Evolutionary conservation across 2,329 filamentous ascomycete genomes (phyloP).

Genomic region (Lasiodiplodia citricola): DNA sequence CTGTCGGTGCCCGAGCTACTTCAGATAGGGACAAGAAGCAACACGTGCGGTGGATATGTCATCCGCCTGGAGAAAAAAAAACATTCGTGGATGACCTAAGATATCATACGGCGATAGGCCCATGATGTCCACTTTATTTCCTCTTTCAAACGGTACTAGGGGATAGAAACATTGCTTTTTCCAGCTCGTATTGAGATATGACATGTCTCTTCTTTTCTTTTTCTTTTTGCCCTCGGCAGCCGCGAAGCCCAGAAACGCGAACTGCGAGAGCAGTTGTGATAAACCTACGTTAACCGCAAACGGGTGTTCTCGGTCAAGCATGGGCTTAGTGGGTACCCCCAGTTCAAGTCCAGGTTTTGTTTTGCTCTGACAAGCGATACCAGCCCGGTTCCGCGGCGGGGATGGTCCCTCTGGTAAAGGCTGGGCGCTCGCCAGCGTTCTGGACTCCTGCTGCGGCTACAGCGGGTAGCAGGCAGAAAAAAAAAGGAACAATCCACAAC

Average conservation of each 20-base stretch:
- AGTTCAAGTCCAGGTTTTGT: not conserved
- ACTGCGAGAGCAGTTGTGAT: not conserved
- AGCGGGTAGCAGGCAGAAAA: not conserved
- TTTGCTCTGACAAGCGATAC: conserved; percentile 1
- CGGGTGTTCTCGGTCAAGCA: not conserved
- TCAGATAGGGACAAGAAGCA: not conserved
- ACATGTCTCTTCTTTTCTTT: not conserved
- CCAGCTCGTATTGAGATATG: not conserved
- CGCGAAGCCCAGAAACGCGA: not conserved
- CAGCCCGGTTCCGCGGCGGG: conserved; percentile 6
- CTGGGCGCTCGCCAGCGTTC: not conserved
- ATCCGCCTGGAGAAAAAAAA: not conserved
- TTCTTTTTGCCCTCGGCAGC: not conserved
- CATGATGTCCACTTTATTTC: not conserved
- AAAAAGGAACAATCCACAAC: not conserved
- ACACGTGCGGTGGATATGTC: not conserved
- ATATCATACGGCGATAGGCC: not conserved
- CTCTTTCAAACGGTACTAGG: not conserved
- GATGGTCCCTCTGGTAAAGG: not conserved
- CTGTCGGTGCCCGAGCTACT: not conserved
- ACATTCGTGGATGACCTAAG: not conserved
- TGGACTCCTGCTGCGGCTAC: not conserved
- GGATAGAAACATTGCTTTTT: conserved; percentile 3
- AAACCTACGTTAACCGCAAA: not conserved
- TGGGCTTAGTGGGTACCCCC: not conserved